These are phyloP conservation scores for Kregervanrija delftensis DNA, from an alignment of 805 yeast genomes.

Conservation along the genomic window DNA sequence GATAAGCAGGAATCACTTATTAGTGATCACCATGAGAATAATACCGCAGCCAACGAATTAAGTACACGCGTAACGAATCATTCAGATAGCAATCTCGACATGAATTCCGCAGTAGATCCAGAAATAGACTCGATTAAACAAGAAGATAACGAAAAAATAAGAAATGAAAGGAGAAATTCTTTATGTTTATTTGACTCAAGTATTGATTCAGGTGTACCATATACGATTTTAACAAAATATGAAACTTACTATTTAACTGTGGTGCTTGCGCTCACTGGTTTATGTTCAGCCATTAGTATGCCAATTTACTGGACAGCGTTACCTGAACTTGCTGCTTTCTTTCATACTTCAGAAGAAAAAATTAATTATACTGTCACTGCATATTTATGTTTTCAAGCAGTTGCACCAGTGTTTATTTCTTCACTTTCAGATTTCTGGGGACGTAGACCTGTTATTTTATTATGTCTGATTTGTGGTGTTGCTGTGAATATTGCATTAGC, in stretches of 20 bases:
- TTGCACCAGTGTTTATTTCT: slow-evolving; percentile 65
- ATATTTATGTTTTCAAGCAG: slow-evolving; percentile 69
- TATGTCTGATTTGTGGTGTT: slow-evolving; percentile 48
- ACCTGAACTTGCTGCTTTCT: slow-evolving; percentile 46
- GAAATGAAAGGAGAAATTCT: neutral
- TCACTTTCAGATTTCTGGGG: slow-evolving; percentile 66
- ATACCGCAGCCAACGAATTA: no score
- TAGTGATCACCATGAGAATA: no score
- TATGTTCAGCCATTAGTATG: slow-evolving; percentile 65
- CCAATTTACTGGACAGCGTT: slow-evolving; percentile 81
- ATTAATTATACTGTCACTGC: slow-evolving; percentile 72
- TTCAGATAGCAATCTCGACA: no score
- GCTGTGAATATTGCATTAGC: slow-evolving; percentile 66
- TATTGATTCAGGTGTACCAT: slow-evolving; percentile 18
- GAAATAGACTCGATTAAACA: no score
- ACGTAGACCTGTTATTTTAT: slow-evolving; percentile 58
- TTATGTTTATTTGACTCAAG: neutral
- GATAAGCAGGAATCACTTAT: no score
- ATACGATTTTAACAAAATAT: slow-evolving; percentile 36
- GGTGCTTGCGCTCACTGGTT: slow-evolving; percentile 40
- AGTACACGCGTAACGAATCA: no score
- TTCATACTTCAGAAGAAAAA: slow-evolving; percentile 47
- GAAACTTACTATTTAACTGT: slow-evolving; percentile 37
- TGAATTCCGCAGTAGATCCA: no score
- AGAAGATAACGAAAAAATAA: neutral